Conservation (phyloP, 106 monocot species). For the Phalaenopsis aphrodite region DNA sequence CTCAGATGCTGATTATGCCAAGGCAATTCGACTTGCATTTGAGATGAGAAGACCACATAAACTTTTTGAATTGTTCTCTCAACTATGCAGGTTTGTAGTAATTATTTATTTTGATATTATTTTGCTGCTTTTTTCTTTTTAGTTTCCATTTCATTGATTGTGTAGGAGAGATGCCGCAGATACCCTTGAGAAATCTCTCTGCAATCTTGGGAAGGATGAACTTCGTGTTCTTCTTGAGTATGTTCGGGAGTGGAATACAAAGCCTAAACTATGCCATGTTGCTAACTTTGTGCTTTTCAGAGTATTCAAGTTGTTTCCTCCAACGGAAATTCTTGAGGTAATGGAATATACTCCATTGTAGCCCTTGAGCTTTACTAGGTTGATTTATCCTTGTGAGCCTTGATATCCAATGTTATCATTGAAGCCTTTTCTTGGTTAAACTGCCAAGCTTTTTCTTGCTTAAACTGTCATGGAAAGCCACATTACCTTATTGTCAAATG, state of each 20-base stretch:
- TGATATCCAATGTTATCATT: not conserved
- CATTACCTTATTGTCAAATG: not conserved
- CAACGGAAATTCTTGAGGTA: conserved; percentile 82
- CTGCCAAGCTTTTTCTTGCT: not conserved
- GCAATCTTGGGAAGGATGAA: conserved; percentile 67
- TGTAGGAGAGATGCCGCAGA: conserved; percentile 50
- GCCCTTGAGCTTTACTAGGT: no score
- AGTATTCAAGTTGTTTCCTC: conserved; percentile 58
- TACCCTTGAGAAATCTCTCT: conserved; percentile 44
- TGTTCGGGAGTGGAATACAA: conserved; percentile 95
- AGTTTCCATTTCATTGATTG: not conserved
- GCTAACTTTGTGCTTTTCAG: conserved; percentile 69
- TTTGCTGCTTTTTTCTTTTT: conserved; percentile 3
- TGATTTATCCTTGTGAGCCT: not conserved
- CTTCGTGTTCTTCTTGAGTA: conserved; percentile 76
- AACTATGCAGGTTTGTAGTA: conserved; percentile 45
- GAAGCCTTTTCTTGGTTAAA: not conserved
- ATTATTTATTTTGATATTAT: not conserved
- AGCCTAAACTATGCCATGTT: conserved; percentile 82
- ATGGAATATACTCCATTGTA: not conserved
- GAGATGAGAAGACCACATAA: conserved; percentile 87
- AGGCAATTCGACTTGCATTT: conserved; percentile 83
- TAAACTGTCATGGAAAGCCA: not conserved
- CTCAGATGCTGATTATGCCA: conserved; percentile 66
- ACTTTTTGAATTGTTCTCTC: conserved; percentile 63